Evolutionary conservation across 2,329 filamentous ascomycete genomes (phyloP), one percentile per base, ranked within the genome.

Genomic region (Botrytis fragariae): DNA sequence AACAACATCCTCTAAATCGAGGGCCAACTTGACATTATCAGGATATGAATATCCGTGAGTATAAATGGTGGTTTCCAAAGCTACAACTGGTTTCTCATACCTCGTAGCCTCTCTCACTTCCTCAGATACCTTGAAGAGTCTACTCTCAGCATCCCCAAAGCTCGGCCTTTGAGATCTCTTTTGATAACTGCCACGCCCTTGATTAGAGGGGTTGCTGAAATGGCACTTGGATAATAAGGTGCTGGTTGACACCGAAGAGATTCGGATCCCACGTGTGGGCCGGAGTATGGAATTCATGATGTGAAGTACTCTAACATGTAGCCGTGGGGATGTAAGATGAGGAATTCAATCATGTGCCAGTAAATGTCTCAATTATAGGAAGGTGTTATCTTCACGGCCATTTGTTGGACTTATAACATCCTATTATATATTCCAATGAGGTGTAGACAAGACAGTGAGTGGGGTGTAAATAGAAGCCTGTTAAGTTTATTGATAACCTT

Each of bases 21-120:
- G 84, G 63, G 93, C 93, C 22, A 99, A 86, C 35, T 92, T 90
- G 59, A 92, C 84, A 78, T 93, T 93, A 42, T 92, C 88, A 0
- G 91, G 91, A 77, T 92, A 92, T 3, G 91, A 90, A 76, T 91
- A 92, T 86, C 94, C 95, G 83, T 99, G 96, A 1, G 96, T 99
- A 83, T 99, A 98, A 78, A 99, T 98, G 7, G 96, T 97, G 2
- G 93, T 94, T 83, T 99, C 96, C 7, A 99, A 87, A 25, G 95
- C 96, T 18, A 99, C 95, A 6, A 99, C 91, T 0, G 96, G 95
- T 79, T 90, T 91, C 73, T 91, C 90, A 20, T 89, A 88, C 60
- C 89, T 86, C 65, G 98, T 82, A 57, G 95, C 95, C 80, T 94
- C 90, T 70, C 87, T 85, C 20, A 99, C 91, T 82, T 98, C 95